Percentiles rank a stretch among this genome's conserved stretches.
phyloP scores from a whole-genome alignment of 2,329 filamentous ascomycete genomes.

The Lachnellula cervina region DNA sequence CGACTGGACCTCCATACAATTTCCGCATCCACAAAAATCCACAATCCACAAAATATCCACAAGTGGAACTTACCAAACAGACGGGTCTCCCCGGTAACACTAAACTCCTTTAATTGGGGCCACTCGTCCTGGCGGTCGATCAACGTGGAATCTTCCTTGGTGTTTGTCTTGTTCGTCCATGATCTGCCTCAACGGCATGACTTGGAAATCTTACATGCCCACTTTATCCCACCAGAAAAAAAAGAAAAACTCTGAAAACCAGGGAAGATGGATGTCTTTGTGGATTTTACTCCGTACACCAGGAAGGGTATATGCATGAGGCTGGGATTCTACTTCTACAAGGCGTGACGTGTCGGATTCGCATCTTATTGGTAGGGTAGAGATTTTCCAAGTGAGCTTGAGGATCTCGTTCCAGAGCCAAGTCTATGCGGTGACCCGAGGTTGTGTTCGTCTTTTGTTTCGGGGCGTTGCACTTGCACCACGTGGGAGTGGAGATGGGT shows the following conservation, averaged over 20 bases:
- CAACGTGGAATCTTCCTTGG: neutral
- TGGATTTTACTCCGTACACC: neutral
- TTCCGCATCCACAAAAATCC: neutral
- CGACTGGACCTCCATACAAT: constrained; percentile 7
- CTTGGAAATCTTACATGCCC: neutral
- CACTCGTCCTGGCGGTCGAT: neutral
- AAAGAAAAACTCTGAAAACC: neutral
- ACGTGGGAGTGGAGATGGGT: neutral
- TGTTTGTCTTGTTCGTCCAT: neutral
- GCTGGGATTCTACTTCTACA: neutral
- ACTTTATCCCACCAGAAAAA: neutral
- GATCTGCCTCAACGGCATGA: neutral
- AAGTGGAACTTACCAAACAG: constrained; percentile 1
- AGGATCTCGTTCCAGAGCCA: neutral
- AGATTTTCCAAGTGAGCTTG: neutral
- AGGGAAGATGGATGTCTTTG: neutral
- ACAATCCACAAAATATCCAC: neutral
- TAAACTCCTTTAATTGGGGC: neutral
- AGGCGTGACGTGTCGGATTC: constrained; percentile 1
- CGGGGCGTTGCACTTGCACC: neutral
- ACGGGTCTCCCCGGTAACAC: constrained; percentile 6
- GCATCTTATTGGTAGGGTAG: neutral
- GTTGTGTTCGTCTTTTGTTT: neutral
- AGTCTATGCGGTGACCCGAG: neutral
- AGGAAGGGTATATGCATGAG: neutral